phyloP scores from a whole-genome alignment of 225 moss, liverwort and hornwort genomes.

The Anthoceros angustus region DNA sequence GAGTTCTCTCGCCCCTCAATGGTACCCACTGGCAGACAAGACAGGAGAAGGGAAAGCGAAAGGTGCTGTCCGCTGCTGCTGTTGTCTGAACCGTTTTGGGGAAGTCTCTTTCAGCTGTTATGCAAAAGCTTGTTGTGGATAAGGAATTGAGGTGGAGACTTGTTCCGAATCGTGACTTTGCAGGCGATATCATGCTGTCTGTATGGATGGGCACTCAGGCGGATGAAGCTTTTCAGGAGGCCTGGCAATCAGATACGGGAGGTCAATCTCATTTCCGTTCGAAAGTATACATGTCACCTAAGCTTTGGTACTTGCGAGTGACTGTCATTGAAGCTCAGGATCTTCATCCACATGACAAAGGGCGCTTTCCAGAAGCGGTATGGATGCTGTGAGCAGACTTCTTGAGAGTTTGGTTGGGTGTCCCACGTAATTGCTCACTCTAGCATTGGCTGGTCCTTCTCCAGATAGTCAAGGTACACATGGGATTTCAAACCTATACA shows the following conservation, averaged over 20 bases:
- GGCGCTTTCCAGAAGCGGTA: slow-evolving; percentile 42
- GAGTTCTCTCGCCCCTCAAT: slow-evolving; percentile 59
- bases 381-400: neutral
- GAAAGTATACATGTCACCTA: slow-evolving; percentile 85
- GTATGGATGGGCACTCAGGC: slow-evolving; percentile 98
- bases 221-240: slow-evolving; percentile 90
- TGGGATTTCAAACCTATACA: slow-evolving; percentile 49
- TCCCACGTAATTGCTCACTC: neutral
- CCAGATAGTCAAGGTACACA: slow-evolving; percentile 61
- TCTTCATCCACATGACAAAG: slow-evolving; percentile 39
- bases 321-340: slow-evolving; percentile 84
- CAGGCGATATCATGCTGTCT: slow-evolving; percentile 77
- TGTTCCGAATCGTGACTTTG: neutral
- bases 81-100: neutral
- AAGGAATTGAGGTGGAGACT: neutral
- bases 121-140: too few relatives aligned
- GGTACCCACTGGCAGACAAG: slow-evolving; percentile 85
- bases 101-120: too few relatives aligned
- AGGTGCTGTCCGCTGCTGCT: slow-evolving; percentile 23
- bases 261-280: slow-evolving; percentile 78
- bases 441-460: neutral
- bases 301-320: slow-evolving; percentile 81
- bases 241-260: slow-evolving; percentile 93
- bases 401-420: neutral
- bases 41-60: slow-evolving; percentile 50